Percentiles rank a stretch among this genome's conserved stretches.
phyloP scores from a whole-genome alignment of 176 grass and related monocot species.

The Juncus effusus region DNA sequence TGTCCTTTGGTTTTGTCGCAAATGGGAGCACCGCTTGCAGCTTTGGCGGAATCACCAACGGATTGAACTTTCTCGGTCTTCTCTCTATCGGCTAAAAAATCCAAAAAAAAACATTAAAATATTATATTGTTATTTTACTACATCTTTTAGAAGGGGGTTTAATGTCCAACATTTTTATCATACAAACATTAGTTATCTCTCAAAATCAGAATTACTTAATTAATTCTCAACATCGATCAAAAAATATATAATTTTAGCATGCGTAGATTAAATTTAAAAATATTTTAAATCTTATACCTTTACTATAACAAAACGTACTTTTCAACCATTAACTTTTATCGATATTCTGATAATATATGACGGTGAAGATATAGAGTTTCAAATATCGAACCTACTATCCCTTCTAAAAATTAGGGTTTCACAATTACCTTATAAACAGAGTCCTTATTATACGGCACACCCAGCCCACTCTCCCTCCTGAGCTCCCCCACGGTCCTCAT shows the following conservation, averaged over 20 bases:
- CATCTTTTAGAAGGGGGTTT: background rate
- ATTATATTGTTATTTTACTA: conserved; percentile 4
- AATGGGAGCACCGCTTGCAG: conserved; percentile 78
- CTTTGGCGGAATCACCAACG: conserved; percentile 68
- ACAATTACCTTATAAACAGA: conserved; percentile 72
- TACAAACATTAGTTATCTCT: conserved; percentile 8
- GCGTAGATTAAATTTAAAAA: too few species aligned
- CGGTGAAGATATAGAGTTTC: too few species aligned
- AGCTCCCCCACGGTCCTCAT: conserved; percentile 85
- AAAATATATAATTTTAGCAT: too few species aligned
- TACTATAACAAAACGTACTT: too few species aligned
- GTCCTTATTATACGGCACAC: conserved; percentile 77
- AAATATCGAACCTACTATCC: too few species aligned
- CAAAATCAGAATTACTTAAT: background rate
- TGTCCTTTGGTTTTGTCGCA: conserved; percentile 70
- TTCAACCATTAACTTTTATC: too few species aligned
- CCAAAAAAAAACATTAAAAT: conserved; percentile 26
- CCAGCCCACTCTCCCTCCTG: conserved; percentile 48
- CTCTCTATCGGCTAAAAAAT: conserved; percentile 62
- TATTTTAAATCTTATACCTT: too few species aligned
- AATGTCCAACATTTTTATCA: background rate
- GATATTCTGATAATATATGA: too few species aligned
- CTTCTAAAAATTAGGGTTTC: too few species aligned
- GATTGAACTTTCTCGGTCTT: conserved; percentile 76
- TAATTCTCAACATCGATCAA: too few species aligned